Evolutionary conservation across 2,329 filamentous ascomycete genomes (phyloP).

Genomic region (Alternaria alternata): DNA sequence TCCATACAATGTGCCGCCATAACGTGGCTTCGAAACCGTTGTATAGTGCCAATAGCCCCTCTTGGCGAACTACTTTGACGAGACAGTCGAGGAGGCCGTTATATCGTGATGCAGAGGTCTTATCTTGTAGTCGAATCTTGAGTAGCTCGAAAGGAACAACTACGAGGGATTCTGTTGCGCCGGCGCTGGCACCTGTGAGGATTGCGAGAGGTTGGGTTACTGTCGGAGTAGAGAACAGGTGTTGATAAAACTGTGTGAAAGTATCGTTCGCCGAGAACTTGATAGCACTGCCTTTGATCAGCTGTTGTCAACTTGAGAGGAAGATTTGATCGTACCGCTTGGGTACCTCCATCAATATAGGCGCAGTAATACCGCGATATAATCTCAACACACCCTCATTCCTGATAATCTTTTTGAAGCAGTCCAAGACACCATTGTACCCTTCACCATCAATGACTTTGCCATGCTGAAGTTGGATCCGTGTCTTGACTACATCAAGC

Average conservation of each 20-base stretch:
- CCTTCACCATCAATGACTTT: conserved; percentile 26
- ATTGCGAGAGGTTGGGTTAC: conserved; percentile 39
- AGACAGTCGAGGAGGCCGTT: conserved; percentile 39
- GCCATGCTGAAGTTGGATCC: conserved; percentile 43
- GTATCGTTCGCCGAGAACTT: conserved; percentile 46
- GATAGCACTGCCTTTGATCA: conserved; percentile 29
- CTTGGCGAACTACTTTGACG: conserved; percentile 35
- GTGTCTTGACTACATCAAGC: conserved; percentile 44
- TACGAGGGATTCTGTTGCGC: conserved; percentile 41
- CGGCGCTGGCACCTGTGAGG: conserved; percentile 40
- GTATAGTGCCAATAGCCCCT: conserved; percentile 39
- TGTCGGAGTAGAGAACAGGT: conserved; percentile 27
- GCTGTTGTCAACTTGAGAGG: background rate
- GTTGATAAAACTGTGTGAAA: conserved; percentile 36
- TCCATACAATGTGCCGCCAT: conserved; percentile 45
- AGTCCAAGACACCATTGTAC: conserved; percentile 40
- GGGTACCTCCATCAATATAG: conserved; percentile 44
- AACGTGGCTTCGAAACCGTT: conserved; percentile 45
- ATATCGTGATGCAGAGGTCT: conserved; percentile 38
- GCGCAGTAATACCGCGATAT: conserved; percentile 43
- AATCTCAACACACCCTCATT: conserved; percentile 35
- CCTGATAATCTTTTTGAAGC: conserved; percentile 38
- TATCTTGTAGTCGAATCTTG: conserved; percentile 43
- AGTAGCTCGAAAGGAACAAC: conserved; percentile 44
- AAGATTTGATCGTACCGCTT: conserved; percentile 26